phyloP scores from a whole-genome alignment of 306 rosid species.

The Heteromeles arbutifolia region DNA sequence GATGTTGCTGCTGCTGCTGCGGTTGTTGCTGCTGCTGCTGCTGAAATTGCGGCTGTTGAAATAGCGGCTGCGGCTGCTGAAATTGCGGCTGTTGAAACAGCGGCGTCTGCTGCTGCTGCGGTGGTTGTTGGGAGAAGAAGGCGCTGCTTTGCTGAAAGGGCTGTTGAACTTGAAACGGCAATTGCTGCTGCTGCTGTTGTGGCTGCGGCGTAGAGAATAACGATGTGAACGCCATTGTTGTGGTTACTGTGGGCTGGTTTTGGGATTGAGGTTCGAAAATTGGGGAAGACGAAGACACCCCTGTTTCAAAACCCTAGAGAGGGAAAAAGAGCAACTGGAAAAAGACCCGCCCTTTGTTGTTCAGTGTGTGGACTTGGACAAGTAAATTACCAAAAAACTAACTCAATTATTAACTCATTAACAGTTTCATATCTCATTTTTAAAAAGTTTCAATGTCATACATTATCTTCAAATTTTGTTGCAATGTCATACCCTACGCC shows the following conservation, averaged over 20 bases:
- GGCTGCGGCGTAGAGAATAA: slow-evolving; percentile 63
- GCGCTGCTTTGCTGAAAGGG: too few species aligned
- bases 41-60: slow-evolving; percentile 14
- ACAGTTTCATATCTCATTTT: too few species aligned
- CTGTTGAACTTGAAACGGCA: not conserved
- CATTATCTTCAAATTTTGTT: too few species aligned
- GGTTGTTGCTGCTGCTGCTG: slow-evolving; percentile 28
- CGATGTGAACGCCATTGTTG: slow-evolving; percentile 68
- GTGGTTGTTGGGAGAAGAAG: too few species aligned
- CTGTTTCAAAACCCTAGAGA: slow-evolving; percentile 66
- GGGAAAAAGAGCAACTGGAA: slow-evolving; percentile 16
- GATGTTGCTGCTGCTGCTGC: slow-evolving; percentile 31
- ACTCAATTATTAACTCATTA: too few species aligned
- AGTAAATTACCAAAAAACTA: too few species aligned
- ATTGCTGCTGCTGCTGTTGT: slow-evolving; percentile 38
- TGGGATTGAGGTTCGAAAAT: slow-evolving; percentile 1
- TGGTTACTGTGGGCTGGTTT: not conserved
- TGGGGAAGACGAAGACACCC: slow-evolving; percentile 6
- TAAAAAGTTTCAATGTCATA: too few species aligned
- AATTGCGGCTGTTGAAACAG: too few species aligned
- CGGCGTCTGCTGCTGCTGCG: too few species aligned
- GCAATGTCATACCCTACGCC: too few species aligned
- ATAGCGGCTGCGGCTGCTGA: not conserved
- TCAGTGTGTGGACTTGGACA: not conserved
- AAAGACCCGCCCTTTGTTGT: slow-evolving; percentile 3